Evolutionary conservation across 2,329 filamentous ascomycete genomes (phyloP), one percentile per base, ranked within the genome.

Genomic region (Beauveria varroae): DNA sequence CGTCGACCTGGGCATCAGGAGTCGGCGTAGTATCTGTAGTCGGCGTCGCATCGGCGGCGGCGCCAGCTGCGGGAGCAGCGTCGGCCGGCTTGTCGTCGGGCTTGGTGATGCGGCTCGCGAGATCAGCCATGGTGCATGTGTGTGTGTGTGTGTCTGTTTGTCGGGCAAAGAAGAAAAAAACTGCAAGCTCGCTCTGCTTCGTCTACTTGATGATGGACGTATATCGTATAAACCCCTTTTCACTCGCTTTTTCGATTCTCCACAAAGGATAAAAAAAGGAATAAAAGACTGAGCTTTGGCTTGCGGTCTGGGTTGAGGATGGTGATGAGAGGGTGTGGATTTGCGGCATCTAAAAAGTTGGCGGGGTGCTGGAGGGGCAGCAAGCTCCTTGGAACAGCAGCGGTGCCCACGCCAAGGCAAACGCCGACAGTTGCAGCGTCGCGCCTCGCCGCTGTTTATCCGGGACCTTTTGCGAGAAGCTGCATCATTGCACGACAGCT

Each of bases 81-180:
- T 65, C 66, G 20, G 67, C 65, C 18, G 67, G 56, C 30, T 62
- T 67, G 59, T 71, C 73, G 20, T 73, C 73, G 3, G 79, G 79
- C 61, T 78, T 73, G 22, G 79, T 79, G 67, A 81, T 80, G 64
- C 79, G 79, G 68, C 78, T 81, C 53, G 80, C 79, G 49, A 81
- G 76, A 67, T 81, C 79, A 59, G 79, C 72, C 79, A 81, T 81
- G 20, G 59, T 68, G 66, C 16, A n/a, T 30, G 37, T 24, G 43
- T 12, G n/a, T 24, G 43, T 12, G n/a, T 24, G 52, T 46, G 26
- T 26, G 52, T 51, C 18, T 34, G 53, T 43, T 37, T 41, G 43
- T 49, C n/a, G 8, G 24, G 24, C 18, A 18, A 34, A 20, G 30
- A 28, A n/a, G 6, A 57, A 30, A 24, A 6, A 46, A 26, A 41